These are phyloP conservation scores for Hordeum pubiflorum DNA, from an alignment of 202 grass and related monocot species.

Conservation along the genomic window DNA sequence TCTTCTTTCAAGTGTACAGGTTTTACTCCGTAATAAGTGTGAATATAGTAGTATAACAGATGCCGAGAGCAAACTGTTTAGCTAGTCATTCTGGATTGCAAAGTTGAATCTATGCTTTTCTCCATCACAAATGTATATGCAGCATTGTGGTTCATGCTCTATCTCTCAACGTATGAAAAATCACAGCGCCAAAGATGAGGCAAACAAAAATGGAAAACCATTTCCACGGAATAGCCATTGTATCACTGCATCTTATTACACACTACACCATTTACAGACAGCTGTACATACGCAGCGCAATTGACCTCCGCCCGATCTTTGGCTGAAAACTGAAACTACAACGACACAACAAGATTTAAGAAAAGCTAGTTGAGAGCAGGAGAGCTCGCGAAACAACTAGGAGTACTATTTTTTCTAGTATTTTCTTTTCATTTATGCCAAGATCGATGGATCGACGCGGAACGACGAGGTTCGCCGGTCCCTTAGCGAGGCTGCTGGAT, in stretches of 20 bases:
- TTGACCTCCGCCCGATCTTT: neutral
- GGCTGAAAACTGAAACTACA: neutral
- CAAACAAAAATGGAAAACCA: neutral
- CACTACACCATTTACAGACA: neutral
- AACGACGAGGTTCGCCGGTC: neutral
- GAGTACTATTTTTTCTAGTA: neutral
- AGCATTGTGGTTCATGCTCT: neutral
- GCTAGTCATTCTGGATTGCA: neutral
- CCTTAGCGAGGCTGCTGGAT: constrained; percentile 56
- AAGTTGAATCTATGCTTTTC: neutral
- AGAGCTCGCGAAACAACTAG: neutral
- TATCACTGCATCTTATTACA: constrained; percentile 21
- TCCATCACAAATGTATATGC: neutral
- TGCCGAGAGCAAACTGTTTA: neutral
- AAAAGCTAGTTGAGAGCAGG: neutral
- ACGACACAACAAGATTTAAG: neutral
- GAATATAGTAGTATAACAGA: neutral
- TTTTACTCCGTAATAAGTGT: neutral
- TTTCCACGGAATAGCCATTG: neutral
- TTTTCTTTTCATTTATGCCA: neutral
- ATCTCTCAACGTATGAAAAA: neutral
- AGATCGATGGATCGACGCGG: neutral
- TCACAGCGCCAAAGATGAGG: neutral
- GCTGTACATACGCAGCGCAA: constrained; percentile 19
- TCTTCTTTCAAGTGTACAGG: constrained; percentile 6